Conservation (phyloP, 345 rosid species). For the Dipteronia dyeriana region DNA sequence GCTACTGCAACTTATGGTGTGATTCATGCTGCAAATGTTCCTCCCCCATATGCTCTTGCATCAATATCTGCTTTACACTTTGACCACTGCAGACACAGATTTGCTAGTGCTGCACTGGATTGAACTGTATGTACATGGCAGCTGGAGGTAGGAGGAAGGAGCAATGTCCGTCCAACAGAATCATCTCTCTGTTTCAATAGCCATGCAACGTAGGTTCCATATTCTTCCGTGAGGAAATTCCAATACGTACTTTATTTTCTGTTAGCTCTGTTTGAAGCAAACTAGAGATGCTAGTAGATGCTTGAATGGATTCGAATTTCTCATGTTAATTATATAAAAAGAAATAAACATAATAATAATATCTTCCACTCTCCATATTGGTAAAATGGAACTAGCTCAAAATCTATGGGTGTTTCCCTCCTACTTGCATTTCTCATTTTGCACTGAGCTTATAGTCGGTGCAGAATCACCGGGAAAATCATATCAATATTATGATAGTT, state of each 20-base stretch:
- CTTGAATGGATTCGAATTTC: neutral
- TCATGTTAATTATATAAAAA: neutral
- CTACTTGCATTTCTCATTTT: neutral
- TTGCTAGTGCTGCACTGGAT: slow-evolving; percentile 82
- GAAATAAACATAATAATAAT: neutral
- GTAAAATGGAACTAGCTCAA: neutral
- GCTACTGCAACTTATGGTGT: slow-evolving; percentile 93
- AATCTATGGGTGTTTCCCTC: neutral
- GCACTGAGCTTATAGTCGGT: neutral
- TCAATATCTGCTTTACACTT: slow-evolving; percentile 80
- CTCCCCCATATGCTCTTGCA: slow-evolving; percentile 89
- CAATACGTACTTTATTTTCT: slow-evolving; percentile 7
- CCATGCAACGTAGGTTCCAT: slow-evolving; percentile 68
- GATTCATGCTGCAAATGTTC: slow-evolving; percentile 79
- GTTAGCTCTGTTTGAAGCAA: neutral
- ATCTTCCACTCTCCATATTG: neutral
- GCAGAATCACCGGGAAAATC: neutral
- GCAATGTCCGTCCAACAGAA: slow-evolving; percentile 76
- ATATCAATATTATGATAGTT: neutral
- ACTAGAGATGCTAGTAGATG: neutral
- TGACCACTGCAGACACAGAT: slow-evolving; percentile 86
- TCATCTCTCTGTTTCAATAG: slow-evolving; percentile 89
- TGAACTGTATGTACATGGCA: slow-evolving; percentile 95
- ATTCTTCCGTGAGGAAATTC: slow-evolving; percentile 16
- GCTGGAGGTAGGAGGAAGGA: slow-evolving; percentile 90